Evolutionary conservation across 2,329 filamentous ascomycete genomes (phyloP).

Genomic region (Arachnomyces sp.): DNA sequence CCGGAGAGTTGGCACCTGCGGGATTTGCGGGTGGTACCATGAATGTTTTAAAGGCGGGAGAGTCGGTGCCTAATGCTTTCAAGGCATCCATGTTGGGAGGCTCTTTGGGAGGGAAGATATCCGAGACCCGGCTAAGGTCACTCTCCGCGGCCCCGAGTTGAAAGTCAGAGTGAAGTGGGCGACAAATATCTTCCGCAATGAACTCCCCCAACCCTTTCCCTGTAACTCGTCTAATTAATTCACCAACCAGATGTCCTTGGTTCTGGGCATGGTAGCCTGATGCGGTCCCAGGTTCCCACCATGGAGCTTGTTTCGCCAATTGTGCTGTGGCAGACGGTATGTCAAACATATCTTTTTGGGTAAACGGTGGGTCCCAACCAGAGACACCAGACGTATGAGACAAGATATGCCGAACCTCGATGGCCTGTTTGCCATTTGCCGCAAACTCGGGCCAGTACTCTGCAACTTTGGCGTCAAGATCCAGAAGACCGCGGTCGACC

Average conservation of each 20-base stretch:
- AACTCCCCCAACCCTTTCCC: slow-evolving; percentile 40
- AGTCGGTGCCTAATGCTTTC: slow-evolving; percentile 14
- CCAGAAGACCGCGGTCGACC: slow-evolving; percentile 33
- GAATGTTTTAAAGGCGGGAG: slow-evolving; percentile 24
- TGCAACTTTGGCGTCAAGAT: slow-evolving; percentile 30
- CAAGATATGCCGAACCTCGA: slow-evolving; percentile 36
- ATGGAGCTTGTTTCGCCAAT: slow-evolving; percentile 36
- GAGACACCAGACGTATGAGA: slow-evolving; percentile 33
- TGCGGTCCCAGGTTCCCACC: slow-evolving; percentile 39
- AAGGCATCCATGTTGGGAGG: slow-evolving; percentile 12
- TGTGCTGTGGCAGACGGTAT: slow-evolving; percentile 19
- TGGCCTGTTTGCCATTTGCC: slow-evolving; percentile 33
- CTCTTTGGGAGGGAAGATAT: slow-evolving; percentile 25
- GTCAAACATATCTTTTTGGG: slow-evolving; percentile 28
- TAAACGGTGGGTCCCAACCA: slow-evolving; percentile 27
- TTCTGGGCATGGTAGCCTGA: slow-evolving; percentile 37
- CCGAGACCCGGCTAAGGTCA: slow-evolving; percentile 35
- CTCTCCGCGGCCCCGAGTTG: slow-evolving; percentile 37
- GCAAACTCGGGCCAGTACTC: slow-evolving; percentile 44
- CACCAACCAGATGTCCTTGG: slow-evolving; percentile 38
- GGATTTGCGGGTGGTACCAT: slow-evolving; percentile 20
- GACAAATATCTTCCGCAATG: slow-evolving; percentile 35
- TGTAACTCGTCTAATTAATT: slow-evolving; percentile 35
- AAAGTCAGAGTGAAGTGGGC: slow-evolving; percentile 41
- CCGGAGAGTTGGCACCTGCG: slow-evolving; percentile 16